Conservation (phyloP, 2,329 filamentous ascomycete species). For the Rosellinia necatrix region DNA sequence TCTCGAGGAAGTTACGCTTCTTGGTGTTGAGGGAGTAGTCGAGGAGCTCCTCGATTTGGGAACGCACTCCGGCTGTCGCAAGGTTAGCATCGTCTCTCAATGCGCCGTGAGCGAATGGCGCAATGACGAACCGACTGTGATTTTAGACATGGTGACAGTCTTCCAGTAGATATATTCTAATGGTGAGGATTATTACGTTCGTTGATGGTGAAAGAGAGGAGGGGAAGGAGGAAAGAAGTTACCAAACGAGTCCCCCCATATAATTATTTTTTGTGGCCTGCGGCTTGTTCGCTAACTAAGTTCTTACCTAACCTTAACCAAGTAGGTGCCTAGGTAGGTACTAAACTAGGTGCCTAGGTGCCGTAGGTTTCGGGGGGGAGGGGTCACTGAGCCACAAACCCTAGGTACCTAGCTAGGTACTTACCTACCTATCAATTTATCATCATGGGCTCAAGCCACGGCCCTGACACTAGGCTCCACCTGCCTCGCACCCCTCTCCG, state of each 20-base stretch:
- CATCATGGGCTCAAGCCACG: too few species aligned
- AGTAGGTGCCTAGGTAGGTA: too few species aligned
- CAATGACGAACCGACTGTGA: conserved; percentile 68
- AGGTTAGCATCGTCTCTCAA: conserved; percentile 32
- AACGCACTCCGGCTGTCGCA: conserved; percentile 47
- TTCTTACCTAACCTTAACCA: too few species aligned
- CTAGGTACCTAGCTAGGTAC: too few species aligned
- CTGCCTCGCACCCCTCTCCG: too few species aligned
- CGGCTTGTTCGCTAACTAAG: background rate
- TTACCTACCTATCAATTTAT: too few species aligned
- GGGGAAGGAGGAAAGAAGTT: background rate
- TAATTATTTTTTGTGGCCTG: conserved; percentile 25
- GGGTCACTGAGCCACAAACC: conserved; percentile 4
- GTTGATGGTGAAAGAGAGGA: conserved; percentile 30
- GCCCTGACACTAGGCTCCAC: too few species aligned
- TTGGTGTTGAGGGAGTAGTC: conserved; percentile 94
- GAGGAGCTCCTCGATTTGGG: conserved; percentile 84
- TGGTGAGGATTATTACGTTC: conserved; percentile 66
- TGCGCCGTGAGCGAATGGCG: background rate
- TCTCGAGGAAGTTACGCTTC: conserved; percentile 98
- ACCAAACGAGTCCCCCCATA: conserved; percentile 6
- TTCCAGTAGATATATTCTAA: conserved; percentile 82
- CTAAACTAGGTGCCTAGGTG: too few species aligned
- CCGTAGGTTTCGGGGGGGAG: too few species aligned
- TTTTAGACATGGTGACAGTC: conserved; percentile 88